These are phyloP conservation scores for Carallia pectinifolia DNA, from an alignment of 345 rosid genomes.

Conservation along the genomic window DNA sequence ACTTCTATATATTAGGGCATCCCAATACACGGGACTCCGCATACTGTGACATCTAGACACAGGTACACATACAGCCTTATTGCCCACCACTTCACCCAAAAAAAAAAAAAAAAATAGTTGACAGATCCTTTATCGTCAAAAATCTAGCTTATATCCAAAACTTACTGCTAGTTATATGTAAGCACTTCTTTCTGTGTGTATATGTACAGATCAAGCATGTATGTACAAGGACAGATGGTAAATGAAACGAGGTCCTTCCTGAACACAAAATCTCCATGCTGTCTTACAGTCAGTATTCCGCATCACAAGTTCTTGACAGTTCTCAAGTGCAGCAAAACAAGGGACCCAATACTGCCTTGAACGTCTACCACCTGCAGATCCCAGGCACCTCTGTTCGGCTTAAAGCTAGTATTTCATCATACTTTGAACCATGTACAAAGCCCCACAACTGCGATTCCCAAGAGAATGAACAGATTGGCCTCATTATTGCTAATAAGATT, in stretches of 20 bases:
- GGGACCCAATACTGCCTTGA: neutral
- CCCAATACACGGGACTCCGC: too few species aligned
- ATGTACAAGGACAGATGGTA: conserved; percentile 11
- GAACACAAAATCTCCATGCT: too few species aligned
- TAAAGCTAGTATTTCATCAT: conserved; percentile 72
- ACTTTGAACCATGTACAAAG: conserved; percentile 76
- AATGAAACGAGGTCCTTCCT: neutral
- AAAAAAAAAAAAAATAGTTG: neutral
- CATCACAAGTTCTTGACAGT: too few species aligned
- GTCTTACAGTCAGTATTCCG: too few species aligned
- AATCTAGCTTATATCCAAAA: conserved; percentile 5
- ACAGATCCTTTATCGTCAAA: neutral
- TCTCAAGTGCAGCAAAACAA: too few species aligned
- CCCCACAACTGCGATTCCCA: conserved; percentile 74
- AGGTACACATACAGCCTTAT: too few species aligned
- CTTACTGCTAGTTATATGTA: neutral
- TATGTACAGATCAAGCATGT: conserved; percentile 13
- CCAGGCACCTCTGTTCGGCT: conserved; percentile 69
- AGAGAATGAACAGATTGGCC: neutral
- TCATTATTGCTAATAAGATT: neutral
- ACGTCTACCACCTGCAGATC: conserved; percentile 67
- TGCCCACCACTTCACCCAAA: too few species aligned
- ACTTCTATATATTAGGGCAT: too few species aligned
- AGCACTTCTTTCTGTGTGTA: conserved; percentile 1
- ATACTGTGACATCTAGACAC: too few species aligned